phyloP scores from a whole-genome alignment of 108 stramenopile species.

The Asterionellopsis glacialis region DNA sequence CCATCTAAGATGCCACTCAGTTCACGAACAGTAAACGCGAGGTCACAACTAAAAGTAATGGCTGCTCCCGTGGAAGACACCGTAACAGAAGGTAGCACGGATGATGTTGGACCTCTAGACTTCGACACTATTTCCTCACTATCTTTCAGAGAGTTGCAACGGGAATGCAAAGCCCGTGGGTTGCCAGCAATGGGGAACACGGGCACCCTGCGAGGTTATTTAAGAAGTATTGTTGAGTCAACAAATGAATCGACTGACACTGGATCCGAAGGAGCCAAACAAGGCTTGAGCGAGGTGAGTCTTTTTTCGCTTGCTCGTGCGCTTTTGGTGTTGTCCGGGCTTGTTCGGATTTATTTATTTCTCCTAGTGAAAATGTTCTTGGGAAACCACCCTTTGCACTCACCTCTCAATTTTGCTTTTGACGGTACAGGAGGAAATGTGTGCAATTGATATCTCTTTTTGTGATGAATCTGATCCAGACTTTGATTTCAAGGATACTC shows the following conservation, averaged over 20 bases:
- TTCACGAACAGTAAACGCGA: too few species aligned
- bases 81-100: too few species aligned
- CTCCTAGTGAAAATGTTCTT: background rate
- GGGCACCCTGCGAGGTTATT: conserved; percentile 43
- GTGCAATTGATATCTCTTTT: conserved; percentile 20
- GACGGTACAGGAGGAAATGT: background rate
- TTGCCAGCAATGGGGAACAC: conserved; percentile 62
- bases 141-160: conserved; percentile 63
- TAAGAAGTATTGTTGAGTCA: conserved; percentile 6
- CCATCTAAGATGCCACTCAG: too few species aligned
- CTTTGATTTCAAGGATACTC: conserved; percentile 62
- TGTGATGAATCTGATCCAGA: conserved; percentile 71
- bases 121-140: conserved; percentile 19
- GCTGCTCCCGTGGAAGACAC: too few species aligned
- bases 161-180: conserved; percentile 47
- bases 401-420: background rate
- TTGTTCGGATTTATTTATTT: background rate
- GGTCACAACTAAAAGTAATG: too few species aligned
- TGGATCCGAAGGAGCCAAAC: too few species aligned
- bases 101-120: too few species aligned
- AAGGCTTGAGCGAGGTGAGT: too few species aligned
- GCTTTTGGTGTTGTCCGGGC: conserved; percentile 21
- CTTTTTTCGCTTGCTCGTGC: too few species aligned
- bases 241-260: too few species aligned
- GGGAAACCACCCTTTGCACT: too few species aligned